Percentiles rank a stretch among this genome's conserved stretches.
Conservation (phyloP, 2,329 filamentous ascomycete genomes). For the Talaromyces sp. region DNA sequence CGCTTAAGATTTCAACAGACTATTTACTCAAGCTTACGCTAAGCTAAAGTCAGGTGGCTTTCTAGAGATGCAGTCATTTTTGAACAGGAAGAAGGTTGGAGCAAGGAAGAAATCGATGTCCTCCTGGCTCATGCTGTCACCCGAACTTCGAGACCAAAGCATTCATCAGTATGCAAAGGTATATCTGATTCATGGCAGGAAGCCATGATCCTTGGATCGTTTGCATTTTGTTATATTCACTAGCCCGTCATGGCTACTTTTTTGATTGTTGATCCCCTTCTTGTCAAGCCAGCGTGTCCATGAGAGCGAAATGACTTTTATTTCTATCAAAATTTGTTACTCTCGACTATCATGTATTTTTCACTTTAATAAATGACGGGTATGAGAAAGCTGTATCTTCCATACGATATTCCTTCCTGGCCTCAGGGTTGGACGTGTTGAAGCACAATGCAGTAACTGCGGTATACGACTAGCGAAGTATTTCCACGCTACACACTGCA, state of each 20-base stretch:
- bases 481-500: background rate
- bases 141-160: constrained; percentile 34
- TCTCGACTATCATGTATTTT: background rate
- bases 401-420: background rate
- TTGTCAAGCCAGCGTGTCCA: background rate
- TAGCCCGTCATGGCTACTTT: background rate
- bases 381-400: background rate
- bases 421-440: background rate
- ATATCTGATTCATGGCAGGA: constrained; percentile 32
- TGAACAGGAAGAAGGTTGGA: constrained; percentile 35
- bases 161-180: constrained; percentile 37
- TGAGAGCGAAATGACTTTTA: background rate
- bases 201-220: constrained; percentile 16
- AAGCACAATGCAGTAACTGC: background rate
- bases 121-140: constrained; percentile 38
- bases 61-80: constrained; percentile 43
- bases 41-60: constrained; percentile 46
- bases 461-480: background rate
- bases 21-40: constrained; percentile 19
- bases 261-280: background rate
- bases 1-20: constrained; percentile 20
- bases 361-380: background rate
- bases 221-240: background rate
- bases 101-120: constrained; percentile 35
- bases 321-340: background rate